Evolutionary conservation across 129 eudicot genomes (phyloP).

Genomic region (Deinandra increscens): DNA sequence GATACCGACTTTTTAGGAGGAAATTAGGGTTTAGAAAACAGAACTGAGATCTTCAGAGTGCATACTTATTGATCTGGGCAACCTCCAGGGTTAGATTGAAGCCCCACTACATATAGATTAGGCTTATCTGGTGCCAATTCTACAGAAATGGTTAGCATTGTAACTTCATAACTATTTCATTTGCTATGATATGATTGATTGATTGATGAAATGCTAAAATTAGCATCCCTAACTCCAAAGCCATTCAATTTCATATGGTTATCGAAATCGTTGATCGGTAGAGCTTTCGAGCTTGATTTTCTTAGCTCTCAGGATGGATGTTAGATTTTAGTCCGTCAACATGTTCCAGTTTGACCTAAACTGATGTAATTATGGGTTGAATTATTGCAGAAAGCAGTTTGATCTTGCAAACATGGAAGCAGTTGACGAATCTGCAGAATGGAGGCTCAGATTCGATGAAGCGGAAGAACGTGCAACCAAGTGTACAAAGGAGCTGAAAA

Average conservation of each 20-base stretch:
- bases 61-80: background rate
- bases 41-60: background rate
- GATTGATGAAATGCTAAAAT: background rate
- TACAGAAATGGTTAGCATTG: background rate
- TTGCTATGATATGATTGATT: background rate
- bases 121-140: background rate
- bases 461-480: conserved; percentile 56
- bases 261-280: background rate
- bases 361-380: conserved; percentile 10
- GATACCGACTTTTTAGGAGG: background rate
- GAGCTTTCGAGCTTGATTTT: background rate
- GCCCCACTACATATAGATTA: background rate
- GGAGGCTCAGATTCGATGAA: conserved; percentile 75
- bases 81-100: background rate
- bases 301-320: background rate
- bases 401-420: conserved; percentile 94
- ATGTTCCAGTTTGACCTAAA: background rate
- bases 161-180: background rate
- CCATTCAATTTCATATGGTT: background rate
- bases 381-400: conserved; percentile 67
- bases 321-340: background rate
- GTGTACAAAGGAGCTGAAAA: conserved; percentile 54
- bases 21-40: conserved; percentile 18
- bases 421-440: conserved; percentile 97
- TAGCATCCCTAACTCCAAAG: background rate